Evolutionary conservation across 2,329 filamentous ascomycete species (phyloP), one percentile per base, ranked within the genome.

Genomic region (Pyrenophora seminiperda): DNA sequence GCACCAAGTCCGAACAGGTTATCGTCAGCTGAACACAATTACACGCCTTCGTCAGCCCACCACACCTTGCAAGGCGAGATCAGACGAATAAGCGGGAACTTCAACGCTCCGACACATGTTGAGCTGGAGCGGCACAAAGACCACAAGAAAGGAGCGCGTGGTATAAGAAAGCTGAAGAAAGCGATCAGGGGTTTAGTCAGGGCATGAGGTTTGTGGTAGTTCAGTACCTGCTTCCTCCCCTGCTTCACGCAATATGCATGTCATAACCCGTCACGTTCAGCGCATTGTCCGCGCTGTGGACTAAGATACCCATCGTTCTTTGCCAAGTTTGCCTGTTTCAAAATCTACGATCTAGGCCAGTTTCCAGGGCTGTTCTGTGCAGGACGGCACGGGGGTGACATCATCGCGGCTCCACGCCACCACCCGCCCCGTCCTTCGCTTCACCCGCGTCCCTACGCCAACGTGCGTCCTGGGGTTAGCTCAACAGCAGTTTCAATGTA

Each of bases 51-150:
- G 39, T 39, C 38, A 32, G 37, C 42, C 13, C 54, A 45, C 17
- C 44, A 52, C 18, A 33, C 34, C 4, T 40, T 42, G 19, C 56
- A 39, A n/a, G 31, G 43, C 33, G 58, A 62, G 34, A 42, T 62
- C 7, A 50, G 44, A 19, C 45, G 58, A 34, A 40, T 67, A 39
- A 65, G 62, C 41, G 64, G 59, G 11, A 61, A 61, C 9, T 68
- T 68, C 49, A 67, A 68, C 30, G 56, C 62, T 7, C 65, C 65
- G n/a, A 68, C 65, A 11, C 20, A 59, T 10, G 47, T 63, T 6
- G 63, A 67, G 36, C 43, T 68, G 2, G 53, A 62, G 47, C 51
- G 56, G 38, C 47, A 61, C 11, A 61, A 50, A 3, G 47, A 54
- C 31, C 34, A 55, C n/a, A 46, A 36, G 7, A 58, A 45, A 24